Conservation (phyloP, 2,329 filamentous ascomycete species). For the Diatrype stigma region DNA sequence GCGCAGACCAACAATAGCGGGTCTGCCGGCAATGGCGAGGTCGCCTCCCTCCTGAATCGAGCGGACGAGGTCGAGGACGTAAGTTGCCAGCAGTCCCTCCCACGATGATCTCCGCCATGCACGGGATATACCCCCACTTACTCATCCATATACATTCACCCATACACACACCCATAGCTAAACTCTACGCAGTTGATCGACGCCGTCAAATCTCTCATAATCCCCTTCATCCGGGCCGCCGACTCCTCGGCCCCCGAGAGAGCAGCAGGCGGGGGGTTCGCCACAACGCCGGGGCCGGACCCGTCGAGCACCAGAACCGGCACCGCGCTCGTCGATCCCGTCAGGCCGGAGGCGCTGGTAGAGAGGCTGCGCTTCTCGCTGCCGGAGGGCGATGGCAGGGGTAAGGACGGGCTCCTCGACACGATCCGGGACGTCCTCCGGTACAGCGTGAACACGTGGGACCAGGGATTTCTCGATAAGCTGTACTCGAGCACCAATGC, state of each 20-base stretch:
- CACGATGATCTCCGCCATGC: no score
- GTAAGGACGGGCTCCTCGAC: slow-evolving; percentile 70
- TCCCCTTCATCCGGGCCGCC: slow-evolving; percentile 67
- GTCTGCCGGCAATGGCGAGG: not conserved
- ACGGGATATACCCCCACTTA: no score
- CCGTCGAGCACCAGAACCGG: slow-evolving; percentile 51
- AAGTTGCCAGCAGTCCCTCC: slow-evolving; percentile 21
- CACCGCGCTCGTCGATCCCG: slow-evolving; percentile 61
- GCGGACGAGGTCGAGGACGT: slow-evolving; percentile 45
- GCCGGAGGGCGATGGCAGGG: slow-evolving; percentile 51
- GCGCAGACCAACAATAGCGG: slow-evolving; percentile 7
- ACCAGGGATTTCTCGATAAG: slow-evolving; percentile 95
- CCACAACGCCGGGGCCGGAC: slow-evolving; percentile 23
- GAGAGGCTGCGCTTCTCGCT: slow-evolving; percentile 56
- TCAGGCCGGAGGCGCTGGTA: slow-evolving; percentile 53
- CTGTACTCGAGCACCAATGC: slow-evolving; percentile 88
- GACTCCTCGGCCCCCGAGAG: slow-evolving; percentile 57
- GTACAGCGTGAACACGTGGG: slow-evolving; percentile 97
- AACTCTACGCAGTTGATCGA: slow-evolving; percentile 53
- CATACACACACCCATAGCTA: slow-evolving; percentile 1
- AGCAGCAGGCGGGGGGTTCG: slow-evolving; percentile 48
- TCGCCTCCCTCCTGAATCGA: slow-evolving; percentile 25
- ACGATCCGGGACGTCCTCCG: slow-evolving; percentile 67
- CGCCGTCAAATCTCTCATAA: slow-evolving; percentile 62
- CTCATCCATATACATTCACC: not conserved